Percentiles rank a stretch among this genome's conserved stretches.
phyloP scores from a whole-genome alignment of 495 filamentous ascomycete species.

The Penicillium malachiteum region DNA sequence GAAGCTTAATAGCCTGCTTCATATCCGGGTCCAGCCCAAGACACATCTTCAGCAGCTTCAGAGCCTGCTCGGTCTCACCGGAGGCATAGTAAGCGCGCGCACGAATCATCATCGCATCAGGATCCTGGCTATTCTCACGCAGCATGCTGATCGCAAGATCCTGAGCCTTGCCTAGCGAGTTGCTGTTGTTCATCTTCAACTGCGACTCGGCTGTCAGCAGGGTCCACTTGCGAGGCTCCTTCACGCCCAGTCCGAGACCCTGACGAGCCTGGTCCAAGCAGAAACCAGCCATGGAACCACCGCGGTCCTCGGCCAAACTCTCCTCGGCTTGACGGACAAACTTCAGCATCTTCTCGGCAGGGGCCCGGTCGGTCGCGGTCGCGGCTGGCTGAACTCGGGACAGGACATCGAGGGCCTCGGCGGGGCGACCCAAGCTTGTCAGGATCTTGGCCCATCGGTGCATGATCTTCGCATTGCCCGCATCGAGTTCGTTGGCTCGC shows the following conservation, averaged over 20 bases:
- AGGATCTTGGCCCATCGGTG: constrained; percentile 87
- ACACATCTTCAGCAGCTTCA: constrained; percentile 90
- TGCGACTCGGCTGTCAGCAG: constrained; percentile 92
- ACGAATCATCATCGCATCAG: constrained; percentile 87
- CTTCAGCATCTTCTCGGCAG: constrained; percentile 77
- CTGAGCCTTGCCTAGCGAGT: constrained; percentile 86
- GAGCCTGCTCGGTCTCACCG: constrained; percentile 91
- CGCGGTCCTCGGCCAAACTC: constrained; percentile 65
- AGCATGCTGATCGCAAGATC: constrained; percentile 86
- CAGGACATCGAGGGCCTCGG: constrained; percentile 84
- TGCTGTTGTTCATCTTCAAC: constrained; percentile 85
- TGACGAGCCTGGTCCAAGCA: constrained; percentile 87
- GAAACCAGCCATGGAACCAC: constrained; percentile 86
- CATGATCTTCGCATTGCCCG: constrained; percentile 79
- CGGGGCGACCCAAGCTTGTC: constrained; percentile 77
- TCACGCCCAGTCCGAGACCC: constrained; percentile 67
- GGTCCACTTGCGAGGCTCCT: constrained; percentile 86
- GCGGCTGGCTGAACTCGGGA: constrained; percentile 60
- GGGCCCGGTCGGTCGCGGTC: constrained; percentile 75
- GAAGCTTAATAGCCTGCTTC: constrained; percentile 76
- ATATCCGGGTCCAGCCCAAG: constrained; percentile 89
- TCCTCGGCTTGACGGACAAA: constrained; percentile 81
- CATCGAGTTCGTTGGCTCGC: constrained; percentile 75
- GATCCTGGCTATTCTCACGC: constrained; percentile 82
- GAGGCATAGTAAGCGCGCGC: constrained; percentile 84